Percentiles rank a stretch among this genome's conserved stretches.
Conservation (phyloP, 2,329 filamentous ascomycete species). For the Sphaerulina populicola region DNA sequence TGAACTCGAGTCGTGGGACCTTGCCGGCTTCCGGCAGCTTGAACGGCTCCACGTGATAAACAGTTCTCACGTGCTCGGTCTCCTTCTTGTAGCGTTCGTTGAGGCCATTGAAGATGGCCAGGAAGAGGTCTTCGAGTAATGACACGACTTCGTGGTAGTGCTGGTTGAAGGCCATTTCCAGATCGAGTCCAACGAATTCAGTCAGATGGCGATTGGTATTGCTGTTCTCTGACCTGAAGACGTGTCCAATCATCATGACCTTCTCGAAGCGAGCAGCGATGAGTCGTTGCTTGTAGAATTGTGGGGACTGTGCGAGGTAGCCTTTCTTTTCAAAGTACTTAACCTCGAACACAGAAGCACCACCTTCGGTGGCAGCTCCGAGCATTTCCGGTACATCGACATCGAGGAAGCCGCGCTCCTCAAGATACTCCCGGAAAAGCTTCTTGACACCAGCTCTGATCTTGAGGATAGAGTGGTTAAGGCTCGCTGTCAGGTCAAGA, state of each 20-base stretch:
- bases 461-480: slow-evolving; percentile 79
- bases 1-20: slow-evolving; percentile 67
- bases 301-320: slow-evolving; percentile 69
- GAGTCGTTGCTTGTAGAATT: slow-evolving; percentile 82
- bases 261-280: slow-evolving; percentile 70
- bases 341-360: slow-evolving; percentile 81
- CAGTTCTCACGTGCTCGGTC: slow-evolving; percentile 61
- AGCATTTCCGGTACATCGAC: slow-evolving; percentile 88
- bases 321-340: slow-evolving; percentile 82
- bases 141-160: slow-evolving; percentile 66
- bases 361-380: slow-evolving; percentile 84
- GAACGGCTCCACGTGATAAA: slow-evolving; percentile 71
- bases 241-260: slow-evolving; percentile 69
- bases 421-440: slow-evolving; percentile 72
- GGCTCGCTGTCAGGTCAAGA: slow-evolving; percentile 83
- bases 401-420: slow-evolving; percentile 64
- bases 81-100: slow-evolving; percentile 58
- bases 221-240: slow-evolving; percentile 79
- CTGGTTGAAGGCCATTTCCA: slow-evolving; percentile 81
- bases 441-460: slow-evolving; percentile 58
- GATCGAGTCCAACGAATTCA: slow-evolving; percentile 80
- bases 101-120: slow-evolving; percentile 72
- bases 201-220: slow-evolving; percentile 81
- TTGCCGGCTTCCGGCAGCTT: slow-evolving; percentile 66
- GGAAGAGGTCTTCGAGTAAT: slow-evolving; percentile 64